Conservation (phyloP, 1,284 basidiomycete genomes). For the Ustilago hordei region DNA sequence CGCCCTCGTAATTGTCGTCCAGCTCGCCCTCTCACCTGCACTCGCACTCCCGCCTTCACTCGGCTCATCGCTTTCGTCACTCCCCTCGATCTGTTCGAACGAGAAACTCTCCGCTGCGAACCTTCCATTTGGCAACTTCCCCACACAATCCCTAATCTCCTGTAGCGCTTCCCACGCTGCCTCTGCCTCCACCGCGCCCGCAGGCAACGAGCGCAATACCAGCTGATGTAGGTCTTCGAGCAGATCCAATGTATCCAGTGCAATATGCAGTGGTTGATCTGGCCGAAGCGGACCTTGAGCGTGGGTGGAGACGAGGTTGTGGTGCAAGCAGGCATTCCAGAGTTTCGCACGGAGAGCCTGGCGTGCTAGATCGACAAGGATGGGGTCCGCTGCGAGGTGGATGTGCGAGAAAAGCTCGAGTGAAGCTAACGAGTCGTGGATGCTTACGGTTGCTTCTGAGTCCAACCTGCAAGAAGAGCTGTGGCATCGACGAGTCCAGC, state of each 20-base stretch:
- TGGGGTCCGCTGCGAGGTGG: conserved; percentile 15
- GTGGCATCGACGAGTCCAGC: conserved; percentile 16
- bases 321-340: conserved; percentile 35
- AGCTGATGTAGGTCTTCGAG: conserved; percentile 43
- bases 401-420: conserved; percentile 1
- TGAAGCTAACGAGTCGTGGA: conserved; percentile 38
- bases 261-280: conserved; percentile 45
- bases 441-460: conserved; percentile 1
- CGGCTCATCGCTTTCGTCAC: conserved; percentile 23
- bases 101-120: conserved; percentile 27
- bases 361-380: conserved; percentile 38
- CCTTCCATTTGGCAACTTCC: conserved; percentile 16
- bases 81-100: conserved; percentile 35
- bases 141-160: conserved; percentile 24
- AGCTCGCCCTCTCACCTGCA: background rate
- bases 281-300: conserved; percentile 24
- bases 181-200: background rate
- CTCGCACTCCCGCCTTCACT: background rate
- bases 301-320: conserved; percentile 24
- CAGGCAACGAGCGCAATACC: conserved; percentile 9
- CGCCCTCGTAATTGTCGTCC: conserved; percentile 33
- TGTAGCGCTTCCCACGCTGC: conserved; percentile 21
- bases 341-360: conserved; percentile 34
- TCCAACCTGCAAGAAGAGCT: conserved; percentile 8
- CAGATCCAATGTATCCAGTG: conserved; percentile 43